phyloP scores from a whole-genome alignment of 257 asterid species.

The Solanum virginianum region DNA sequence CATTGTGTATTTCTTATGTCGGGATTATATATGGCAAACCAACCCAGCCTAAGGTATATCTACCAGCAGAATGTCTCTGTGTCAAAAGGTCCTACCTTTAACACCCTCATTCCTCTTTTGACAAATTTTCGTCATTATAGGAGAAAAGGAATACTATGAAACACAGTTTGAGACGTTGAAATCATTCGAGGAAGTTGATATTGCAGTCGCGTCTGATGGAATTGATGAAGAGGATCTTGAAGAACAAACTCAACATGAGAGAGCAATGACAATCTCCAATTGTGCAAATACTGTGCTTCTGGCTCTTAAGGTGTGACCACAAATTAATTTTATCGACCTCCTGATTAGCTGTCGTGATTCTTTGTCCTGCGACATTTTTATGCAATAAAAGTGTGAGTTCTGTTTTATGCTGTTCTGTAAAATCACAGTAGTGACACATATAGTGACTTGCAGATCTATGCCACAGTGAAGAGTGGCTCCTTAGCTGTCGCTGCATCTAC shows the following conservation, averaged over 20 bases:
- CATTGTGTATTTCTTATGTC: neutral
- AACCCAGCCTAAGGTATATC: neutral
- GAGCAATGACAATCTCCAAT: slow-evolving; percentile 84
- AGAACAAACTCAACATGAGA: slow-evolving; percentile 64
- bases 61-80: neutral
- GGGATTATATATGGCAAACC: neutral
- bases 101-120: neutral
- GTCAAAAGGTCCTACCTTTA: neutral
- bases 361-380: neutral
- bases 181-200: slow-evolving; percentile 71
- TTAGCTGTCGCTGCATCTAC: slow-evolving; percentile 95
- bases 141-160: slow-evolving; percentile 76
- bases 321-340: neutral
- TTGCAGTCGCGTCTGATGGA: slow-evolving; percentile 26
- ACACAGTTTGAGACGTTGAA: slow-evolving; percentile 60
- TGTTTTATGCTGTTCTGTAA: neutral
- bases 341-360: neutral
- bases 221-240: slow-evolving; percentile 51
- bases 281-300: slow-evolving; percentile 63
- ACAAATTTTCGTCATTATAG: slow-evolving; percentile 16
- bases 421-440: neutral
- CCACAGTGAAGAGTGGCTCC: slow-evolving; percentile 71
- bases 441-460: slow-evolving; percentile 39
- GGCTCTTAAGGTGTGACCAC: slow-evolving; percentile 62
- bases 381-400: neutral